A percentile compares a stretch with the other conserved stretches of the same genome.
Conservation (phyloP, 179 eudicot genomes). For the Silene vulgaris region DNA sequence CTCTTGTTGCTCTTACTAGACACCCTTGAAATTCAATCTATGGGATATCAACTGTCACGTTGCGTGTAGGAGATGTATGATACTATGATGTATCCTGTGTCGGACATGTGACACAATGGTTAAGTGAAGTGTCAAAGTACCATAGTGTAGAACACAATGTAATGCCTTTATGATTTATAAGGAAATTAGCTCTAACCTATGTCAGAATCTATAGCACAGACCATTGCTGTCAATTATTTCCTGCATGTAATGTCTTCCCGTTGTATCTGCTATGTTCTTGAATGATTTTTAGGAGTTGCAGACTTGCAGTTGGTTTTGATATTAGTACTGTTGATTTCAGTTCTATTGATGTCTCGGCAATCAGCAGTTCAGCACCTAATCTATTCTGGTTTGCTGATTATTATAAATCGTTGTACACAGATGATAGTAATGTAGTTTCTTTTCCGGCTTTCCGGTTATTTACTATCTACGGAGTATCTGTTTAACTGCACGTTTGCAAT, state of each 20-base stretch:
- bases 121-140: neutral
- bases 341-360: neutral
- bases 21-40: neutral
- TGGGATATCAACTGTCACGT: neutral
- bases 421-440: neutral
- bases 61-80: neutral
- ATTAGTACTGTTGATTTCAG: neutral
- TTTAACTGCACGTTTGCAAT: neutral
- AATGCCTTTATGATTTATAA: neutral
- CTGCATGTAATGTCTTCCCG: neutral
- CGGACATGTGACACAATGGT: neutral
- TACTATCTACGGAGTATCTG: neutral
- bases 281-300: neutral
- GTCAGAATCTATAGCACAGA: constrained; percentile 6
- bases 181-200: neutral
- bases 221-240: neutral
- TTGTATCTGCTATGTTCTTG: constrained; percentile 4
- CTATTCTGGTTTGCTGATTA: neutral
- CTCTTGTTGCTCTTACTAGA: neutral
- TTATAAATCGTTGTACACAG: neutral
- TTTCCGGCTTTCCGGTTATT: neutral
- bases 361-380: neutral
- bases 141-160: neutral
- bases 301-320: neutral
- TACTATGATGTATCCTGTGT: neutral